Conservation (phyloP, 2,329 filamentous ascomycete species). For the Anthostomella pinea region DNA sequence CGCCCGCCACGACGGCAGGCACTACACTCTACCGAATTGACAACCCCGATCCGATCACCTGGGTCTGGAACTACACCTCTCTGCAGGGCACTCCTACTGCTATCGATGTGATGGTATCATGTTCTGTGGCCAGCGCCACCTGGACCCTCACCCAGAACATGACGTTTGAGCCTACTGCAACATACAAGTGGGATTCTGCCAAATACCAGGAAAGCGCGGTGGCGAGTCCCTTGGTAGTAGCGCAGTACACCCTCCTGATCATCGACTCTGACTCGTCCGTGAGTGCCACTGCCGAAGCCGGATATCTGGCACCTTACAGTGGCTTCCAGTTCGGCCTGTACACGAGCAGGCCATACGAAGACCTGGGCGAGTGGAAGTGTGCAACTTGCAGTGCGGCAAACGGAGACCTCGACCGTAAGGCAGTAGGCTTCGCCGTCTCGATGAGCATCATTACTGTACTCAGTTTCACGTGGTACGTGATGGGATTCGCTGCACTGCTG, state of each 20-base stretch:
- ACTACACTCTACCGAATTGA: constrained; percentile 59
- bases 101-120: constrained; percentile 58
- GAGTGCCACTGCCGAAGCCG: constrained; percentile 49
- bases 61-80: constrained; percentile 65
- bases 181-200: constrained; percentile 58
- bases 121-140: constrained; percentile 48
- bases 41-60: constrained; percentile 50
- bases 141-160: constrained; percentile 65
- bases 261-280: constrained; percentile 54
- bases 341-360: constrained; percentile 47
- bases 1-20: constrained; percentile 44
- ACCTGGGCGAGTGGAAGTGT: constrained; percentile 52
- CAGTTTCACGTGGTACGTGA: constrained; percentile 64
- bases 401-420: constrained; percentile 44
- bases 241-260: constrained; percentile 60
- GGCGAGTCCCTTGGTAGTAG: constrained; percentile 46
- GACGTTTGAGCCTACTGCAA: constrained; percentile 50
- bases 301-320: constrained; percentile 51
- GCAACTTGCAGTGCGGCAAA: constrained; percentile 55
- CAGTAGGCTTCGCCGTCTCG: constrained; percentile 48
- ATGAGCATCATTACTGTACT: constrained; percentile 56
- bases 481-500: constrained; percentile 42
- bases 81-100: constrained; percentile 57
- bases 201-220: constrained; percentile 45
- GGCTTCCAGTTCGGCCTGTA: constrained; percentile 59